These are phyloP conservation scores for Penicillium verhagenii DNA, from an alignment of 495 filamentous ascomycete species.

Conservation along the genomic window DNA sequence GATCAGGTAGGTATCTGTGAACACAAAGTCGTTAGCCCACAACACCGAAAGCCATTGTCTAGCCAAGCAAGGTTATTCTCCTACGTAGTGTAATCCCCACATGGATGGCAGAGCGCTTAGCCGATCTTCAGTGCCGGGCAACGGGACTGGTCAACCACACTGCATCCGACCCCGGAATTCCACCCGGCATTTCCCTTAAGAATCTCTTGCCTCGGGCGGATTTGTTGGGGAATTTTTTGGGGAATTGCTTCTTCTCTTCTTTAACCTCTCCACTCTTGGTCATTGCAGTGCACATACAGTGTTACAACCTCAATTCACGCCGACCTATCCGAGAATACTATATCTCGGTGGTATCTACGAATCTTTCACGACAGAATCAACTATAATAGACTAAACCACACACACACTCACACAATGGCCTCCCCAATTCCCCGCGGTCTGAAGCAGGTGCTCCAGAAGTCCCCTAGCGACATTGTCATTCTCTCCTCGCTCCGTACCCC, in stretches of 20 bases:
- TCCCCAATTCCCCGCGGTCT: slow-evolving; percentile 63
- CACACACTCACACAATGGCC: slow-evolving; percentile 40
- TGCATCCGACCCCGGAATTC: slow-evolving; percentile 37
- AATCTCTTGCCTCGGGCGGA: slow-evolving; percentile 12
- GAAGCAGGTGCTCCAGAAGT: slow-evolving; percentile 74
- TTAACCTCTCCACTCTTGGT: background rate
- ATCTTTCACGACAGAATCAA: background rate
- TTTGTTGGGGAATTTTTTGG: slow-evolving; percentile 9
- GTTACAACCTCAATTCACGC: background rate
- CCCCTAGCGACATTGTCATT: slow-evolving; percentile 81
- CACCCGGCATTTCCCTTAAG: slow-evolving; percentile 29
- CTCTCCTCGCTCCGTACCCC: slow-evolving; percentile 86
- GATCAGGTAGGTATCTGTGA: too few species aligned
- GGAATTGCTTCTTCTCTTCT: slow-evolving; percentile 12
- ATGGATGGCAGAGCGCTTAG: slow-evolving; percentile 42
- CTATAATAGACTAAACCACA: background rate
- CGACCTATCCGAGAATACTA: background rate
- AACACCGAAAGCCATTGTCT: background rate
- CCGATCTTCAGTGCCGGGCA: slow-evolving; percentile 44
- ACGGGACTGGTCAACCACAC: slow-evolving; percentile 22
- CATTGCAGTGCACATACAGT: background rate
- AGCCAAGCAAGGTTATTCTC: background rate
- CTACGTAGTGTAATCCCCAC: slow-evolving; percentile 6
- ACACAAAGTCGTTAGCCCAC: background rate
- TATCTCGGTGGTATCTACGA: background rate